Conservation (phyloP, 116 monocot genomes). For the Papilionanthe hybrid region DNA sequence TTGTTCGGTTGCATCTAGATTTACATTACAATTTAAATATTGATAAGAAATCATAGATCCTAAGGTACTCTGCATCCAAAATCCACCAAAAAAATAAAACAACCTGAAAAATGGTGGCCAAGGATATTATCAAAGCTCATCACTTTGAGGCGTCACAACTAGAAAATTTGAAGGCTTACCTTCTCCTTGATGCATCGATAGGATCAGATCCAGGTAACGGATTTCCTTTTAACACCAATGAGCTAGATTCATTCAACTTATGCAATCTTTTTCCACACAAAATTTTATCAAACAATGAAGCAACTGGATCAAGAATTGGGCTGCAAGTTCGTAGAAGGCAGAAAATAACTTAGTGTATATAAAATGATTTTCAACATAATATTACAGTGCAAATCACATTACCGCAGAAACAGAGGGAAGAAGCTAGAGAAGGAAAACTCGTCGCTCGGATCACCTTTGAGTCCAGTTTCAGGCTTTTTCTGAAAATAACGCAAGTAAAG, state of each 20-base stretch:
- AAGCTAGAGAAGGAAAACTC: conserved; percentile 93
- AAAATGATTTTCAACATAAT: background rate
- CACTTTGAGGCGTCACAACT: no score
- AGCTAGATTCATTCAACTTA: conserved; percentile 26
- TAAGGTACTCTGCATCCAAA: background rate
- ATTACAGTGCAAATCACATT: background rate
- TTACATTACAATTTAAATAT: background rate
- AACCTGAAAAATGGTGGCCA: background rate
- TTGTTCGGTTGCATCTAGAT: background rate
- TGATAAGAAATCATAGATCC: background rate
- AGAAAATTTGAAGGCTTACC: conserved; percentile 25
- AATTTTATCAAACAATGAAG: conserved; percentile 55
- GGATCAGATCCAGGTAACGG: conserved; percentile 85
- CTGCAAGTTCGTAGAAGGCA: conserved; percentile 25
- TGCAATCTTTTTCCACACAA: conserved; percentile 63
- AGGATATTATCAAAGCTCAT: no score
- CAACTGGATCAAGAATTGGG: conserved; percentile 66
- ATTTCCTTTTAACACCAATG: conserved; percentile 22
- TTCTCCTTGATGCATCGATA: conserved; percentile 73
- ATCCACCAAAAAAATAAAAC: background rate
- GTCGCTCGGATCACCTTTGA: conserved; percentile 93
- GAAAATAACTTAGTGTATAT: background rate
- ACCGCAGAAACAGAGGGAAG: conserved; percentile 85
- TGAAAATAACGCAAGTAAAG: conserved; percentile 91
- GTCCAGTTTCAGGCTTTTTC: conserved; percentile 67